These are phyloP conservation scores for Hymenoscyphus repandus DNA, from an alignment of 2,329 filamentous ascomycete species.

Conservation along the genomic window DNA sequence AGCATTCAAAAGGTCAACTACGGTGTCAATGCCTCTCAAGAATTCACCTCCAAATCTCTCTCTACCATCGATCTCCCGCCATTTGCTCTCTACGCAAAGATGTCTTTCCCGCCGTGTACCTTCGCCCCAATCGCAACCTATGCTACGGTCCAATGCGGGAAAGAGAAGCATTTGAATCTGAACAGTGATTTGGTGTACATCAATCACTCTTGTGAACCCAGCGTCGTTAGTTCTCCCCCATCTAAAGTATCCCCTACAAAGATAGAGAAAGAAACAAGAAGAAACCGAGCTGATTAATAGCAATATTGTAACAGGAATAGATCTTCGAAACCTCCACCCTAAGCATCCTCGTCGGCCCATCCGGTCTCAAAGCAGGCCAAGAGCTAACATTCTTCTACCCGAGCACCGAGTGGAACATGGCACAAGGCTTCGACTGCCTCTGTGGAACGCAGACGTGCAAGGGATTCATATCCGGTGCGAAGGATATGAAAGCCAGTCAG, in stretches of 20 bases:
- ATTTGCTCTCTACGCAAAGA: constrained; percentile 61
- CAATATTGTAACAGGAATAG: constrained; percentile 30
- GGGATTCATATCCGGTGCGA: constrained; percentile 58
- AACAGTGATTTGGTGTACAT: constrained; percentile 64
- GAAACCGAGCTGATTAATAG: no score
- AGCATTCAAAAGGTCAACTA: constrained; percentile 50
- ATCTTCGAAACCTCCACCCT: constrained; percentile 55
- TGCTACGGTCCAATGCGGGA: constrained; percentile 57
- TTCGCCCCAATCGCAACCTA: constrained; percentile 52
- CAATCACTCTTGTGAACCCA: constrained; percentile 64
- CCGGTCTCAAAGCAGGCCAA: constrained; percentile 49
- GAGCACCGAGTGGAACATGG: constrained; percentile 70
- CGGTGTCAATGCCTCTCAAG: constrained; percentile 38
- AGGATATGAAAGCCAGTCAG: constrained; percentile 48
- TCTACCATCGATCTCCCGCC: constrained; percentile 51
- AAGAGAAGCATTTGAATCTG: constrained; percentile 51
- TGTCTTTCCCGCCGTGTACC: constrained; percentile 59
- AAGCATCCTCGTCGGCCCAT: constrained; percentile 52
- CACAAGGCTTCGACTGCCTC: constrained; percentile 63
- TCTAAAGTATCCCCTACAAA: background rate
- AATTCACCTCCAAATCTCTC: constrained; percentile 55
- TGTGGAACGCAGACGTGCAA: constrained; percentile 54
- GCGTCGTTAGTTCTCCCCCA: constrained; percentile 45
- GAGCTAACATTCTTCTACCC: constrained; percentile 71
- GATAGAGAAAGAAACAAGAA: no score